Base-by-base conservation (phyloP, 2,329 filamentous ascomycete species). In the Fusarium sp. region DNA sequence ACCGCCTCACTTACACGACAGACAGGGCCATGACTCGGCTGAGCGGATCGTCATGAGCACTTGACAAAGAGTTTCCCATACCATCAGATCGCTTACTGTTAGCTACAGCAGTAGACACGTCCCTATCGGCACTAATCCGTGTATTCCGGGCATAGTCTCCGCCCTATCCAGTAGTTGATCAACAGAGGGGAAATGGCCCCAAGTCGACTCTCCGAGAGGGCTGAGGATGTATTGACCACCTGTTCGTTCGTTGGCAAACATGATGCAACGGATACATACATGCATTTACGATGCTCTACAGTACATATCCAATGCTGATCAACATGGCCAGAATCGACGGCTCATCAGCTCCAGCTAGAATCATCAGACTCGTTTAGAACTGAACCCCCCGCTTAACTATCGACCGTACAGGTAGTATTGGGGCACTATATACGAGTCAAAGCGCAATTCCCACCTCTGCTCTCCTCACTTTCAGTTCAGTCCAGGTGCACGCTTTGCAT, bases 21-120 rank as follows among this genome's bases (percentile, higher is more conserved):
- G 62, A 65, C 60, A 68, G 67, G 52, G 52, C 63, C 71, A 74
- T 74, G 71, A 69, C 71, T 74, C 71, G 67, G 70, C 70, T 38
- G 62, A 69, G 55, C 66, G 56, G 55, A 66, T 35, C 58, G 47
- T 49, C 28, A 49, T 38, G 17, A 69, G 38, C 64, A 47, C 64
- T 69, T 52, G 49, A 66, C 56, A 65, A 45, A 39, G 33, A 52
- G 39, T 24, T 60, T 31, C 45, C 42, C 47, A 60, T 39, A 36
- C 39, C 47, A 57, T 35, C 42, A 58, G 54, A 49, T 65, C 65
- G 54, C 68, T 55, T 55, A 28, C 28, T 41, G 13, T 51, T 45
- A 36, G 31, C 31, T 35, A 35, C 31, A 52, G n/a, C n/a, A 20
- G n/a, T 52, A 52, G 35, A 47, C 33, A 41, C 47, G 31, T 22